Conservation (phyloP, 2,329 filamentous ascomycete species). For the Colletotrichum tropicale region DNA sequence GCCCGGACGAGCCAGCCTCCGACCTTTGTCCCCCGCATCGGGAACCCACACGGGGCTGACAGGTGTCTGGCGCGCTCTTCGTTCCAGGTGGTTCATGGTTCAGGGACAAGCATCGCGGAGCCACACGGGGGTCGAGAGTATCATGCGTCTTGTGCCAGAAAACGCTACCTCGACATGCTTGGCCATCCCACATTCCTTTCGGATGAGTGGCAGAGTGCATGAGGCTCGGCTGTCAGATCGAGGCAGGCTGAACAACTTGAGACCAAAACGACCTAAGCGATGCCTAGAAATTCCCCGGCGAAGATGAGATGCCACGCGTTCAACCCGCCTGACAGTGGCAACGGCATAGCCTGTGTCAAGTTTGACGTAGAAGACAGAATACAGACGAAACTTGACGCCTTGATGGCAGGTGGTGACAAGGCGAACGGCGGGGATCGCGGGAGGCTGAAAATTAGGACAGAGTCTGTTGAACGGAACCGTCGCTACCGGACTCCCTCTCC, state of each 20-base stretch:
- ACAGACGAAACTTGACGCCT: conserved; percentile 17
- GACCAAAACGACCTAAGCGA: conserved; percentile 3
- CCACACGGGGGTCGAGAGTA: not conserved
- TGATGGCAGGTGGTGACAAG: conserved; percentile 10
- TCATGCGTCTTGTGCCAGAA: not conserved
- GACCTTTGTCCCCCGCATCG: not conserved
- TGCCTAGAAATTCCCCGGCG: not conserved
- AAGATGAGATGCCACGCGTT: conserved; percentile 12
- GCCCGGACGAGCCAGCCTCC: conserved; percentile 1
- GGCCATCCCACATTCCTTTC: not conserved
- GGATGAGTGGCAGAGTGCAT: not conserved
- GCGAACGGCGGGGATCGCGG: not conserved
- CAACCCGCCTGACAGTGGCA: not conserved
- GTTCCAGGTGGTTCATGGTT: conserved; percentile 16
- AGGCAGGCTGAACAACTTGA: conserved; percentile 3
- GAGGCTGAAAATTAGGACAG: not conserved
- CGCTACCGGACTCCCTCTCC: not conserved
- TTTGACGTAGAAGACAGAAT: not conserved
- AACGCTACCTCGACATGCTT: not conserved
- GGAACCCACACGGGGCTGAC: not conserved
- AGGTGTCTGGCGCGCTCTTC: conserved; percentile 6
- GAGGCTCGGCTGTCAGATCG: conserved; percentile 14
- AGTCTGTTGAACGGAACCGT: not conserved
- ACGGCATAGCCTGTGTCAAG: not conserved
- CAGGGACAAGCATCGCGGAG: not conserved